phyloP scores from a whole-genome alignment of 495 filamentous ascomycete genomes.

The Parathielavia hyrcaniae region DNA sequence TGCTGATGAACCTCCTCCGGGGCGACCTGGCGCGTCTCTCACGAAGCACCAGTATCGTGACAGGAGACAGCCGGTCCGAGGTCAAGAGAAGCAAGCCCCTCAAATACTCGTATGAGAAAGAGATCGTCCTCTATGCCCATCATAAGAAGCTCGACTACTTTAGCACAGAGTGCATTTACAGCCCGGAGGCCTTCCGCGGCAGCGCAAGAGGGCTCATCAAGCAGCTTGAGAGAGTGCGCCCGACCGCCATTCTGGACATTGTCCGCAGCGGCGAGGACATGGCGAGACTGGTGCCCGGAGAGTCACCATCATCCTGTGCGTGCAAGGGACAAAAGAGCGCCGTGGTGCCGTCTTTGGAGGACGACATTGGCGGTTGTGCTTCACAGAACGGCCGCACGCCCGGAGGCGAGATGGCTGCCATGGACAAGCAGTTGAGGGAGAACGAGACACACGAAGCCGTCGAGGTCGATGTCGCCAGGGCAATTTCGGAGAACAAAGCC shows the following conservation, averaged over 20 bases:
- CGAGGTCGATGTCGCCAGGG: constrained; percentile 65
- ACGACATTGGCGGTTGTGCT: constrained; percentile 66
- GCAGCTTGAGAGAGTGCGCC: constrained; percentile 84
- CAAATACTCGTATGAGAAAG: constrained; percentile 98
- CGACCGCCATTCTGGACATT: constrained; percentile 90
- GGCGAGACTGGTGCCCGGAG: constrained; percentile 72
- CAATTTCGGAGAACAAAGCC: constrained; percentile 19
- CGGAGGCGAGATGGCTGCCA: constrained; percentile 84
- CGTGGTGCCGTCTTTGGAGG: constrained; percentile 46
- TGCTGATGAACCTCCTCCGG: constrained; percentile 92
- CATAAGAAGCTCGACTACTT: constrained; percentile 97
- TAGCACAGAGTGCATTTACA: constrained; percentile 96
- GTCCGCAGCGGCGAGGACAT: constrained; percentile 95
- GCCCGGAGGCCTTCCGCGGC: constrained; percentile 93
- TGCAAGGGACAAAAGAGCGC: constrained; percentile 38
- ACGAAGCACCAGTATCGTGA: constrained; percentile 87
- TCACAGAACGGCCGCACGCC: constrained; percentile 61
- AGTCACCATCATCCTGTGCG: constrained; percentile 33
- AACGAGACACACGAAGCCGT: constrained; percentile 58
- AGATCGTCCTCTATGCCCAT: constrained; percentile 95
- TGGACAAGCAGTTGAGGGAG: constrained; percentile 71
- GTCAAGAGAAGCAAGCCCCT: constrained; percentile 92
- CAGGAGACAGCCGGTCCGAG: constrained; percentile 62
- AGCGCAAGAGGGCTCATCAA: constrained; percentile 90
- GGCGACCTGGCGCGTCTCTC: constrained; percentile 85